A percentile compares a stretch with the other conserved stretches of the same genome.
These are phyloP conservation scores for Aspergillus hancockii DNA, from an alignment of 495 filamentous ascomycete species.

Conservation along the genomic window DNA sequence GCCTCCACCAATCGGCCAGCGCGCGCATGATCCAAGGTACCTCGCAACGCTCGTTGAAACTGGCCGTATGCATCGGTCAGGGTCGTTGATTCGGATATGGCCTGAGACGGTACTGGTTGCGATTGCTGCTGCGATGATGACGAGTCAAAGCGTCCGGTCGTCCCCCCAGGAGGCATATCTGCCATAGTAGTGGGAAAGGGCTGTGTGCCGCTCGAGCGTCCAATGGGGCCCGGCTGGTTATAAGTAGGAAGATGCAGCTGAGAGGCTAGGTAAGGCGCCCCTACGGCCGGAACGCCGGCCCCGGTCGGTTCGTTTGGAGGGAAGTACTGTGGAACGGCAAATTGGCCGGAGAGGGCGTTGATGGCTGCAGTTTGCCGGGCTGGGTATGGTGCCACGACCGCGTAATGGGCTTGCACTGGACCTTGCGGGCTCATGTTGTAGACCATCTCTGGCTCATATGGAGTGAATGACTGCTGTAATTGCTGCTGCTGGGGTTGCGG, in stretches of 20 bases:
- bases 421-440: conserved; percentile 76
- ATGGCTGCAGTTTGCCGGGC: conserved; percentile 79
- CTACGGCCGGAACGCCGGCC: conserved; percentile 54
- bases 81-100: conserved; percentile 34
- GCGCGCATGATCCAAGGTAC: conserved; percentile 73
- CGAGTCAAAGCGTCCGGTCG: conserved; percentile 36
- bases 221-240: conserved; percentile 54
- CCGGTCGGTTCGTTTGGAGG: conserved; percentile 65
- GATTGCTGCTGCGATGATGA: conserved; percentile 24
- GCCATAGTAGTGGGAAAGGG: conserved; percentile 56
- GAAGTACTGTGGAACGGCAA: conserved; percentile 78
- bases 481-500: conserved; percentile 21
- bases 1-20: conserved; percentile 74
- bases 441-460: conserved; percentile 69
- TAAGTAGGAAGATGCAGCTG: conserved; percentile 56
- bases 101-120: conserved; percentile 45
- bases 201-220: conserved; percentile 49
- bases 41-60: conserved; percentile 73
- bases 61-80: conserved; percentile 67
- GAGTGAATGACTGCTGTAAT: conserved; percentile 39
- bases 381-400: conserved; percentile 74
- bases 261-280: conserved; percentile 53
- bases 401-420: conserved; percentile 69
- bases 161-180: conserved; percentile 48
- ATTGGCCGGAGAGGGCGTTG: conserved; percentile 73